A percentile compares a stretch with the other conserved stretches of the same genome.
phyloP scores from a whole-genome alignment of 2,329 filamentous ascomycete species.

The Beauveria australis region DNA sequence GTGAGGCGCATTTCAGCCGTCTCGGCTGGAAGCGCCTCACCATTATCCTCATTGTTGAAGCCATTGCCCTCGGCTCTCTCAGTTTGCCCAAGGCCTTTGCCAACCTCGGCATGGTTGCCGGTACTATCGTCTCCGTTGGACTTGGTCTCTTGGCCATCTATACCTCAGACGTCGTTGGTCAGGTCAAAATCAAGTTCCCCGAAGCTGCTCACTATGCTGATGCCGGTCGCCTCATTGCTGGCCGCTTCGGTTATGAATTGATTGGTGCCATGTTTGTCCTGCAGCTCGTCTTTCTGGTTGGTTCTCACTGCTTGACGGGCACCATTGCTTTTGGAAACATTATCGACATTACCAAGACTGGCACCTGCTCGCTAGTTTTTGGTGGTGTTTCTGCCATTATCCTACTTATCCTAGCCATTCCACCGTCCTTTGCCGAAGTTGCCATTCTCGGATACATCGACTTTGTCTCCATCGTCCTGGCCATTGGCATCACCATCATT shows the following conservation, averaged over 20 bases:
- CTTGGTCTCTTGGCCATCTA: conserved; percentile 40
- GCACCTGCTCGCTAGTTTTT: conserved; percentile 36
- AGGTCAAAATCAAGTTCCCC: conserved; percentile 43
- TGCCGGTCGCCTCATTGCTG: conserved; percentile 54
- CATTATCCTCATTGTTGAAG: conserved; percentile 47
- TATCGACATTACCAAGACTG: conserved; percentile 38
- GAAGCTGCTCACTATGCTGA: conserved; percentile 60
- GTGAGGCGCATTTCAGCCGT: conserved; percentile 41
- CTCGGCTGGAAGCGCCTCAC: conserved; percentile 51
- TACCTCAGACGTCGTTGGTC: conserved; percentile 38
- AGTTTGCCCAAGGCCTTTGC: conserved; percentile 45
- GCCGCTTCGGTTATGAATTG: conserved; percentile 52
- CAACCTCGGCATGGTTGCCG: conserved; percentile 45
- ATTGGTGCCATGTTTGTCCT: conserved; percentile 53
- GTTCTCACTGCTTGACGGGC: conserved; percentile 64
- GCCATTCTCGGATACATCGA: conserved; percentile 43
- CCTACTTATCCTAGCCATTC: conserved; percentile 36
- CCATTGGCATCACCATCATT: conserved; percentile 60
- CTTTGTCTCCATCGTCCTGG: conserved; percentile 54
- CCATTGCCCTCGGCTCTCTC: conserved; percentile 45
- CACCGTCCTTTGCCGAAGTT: conserved; percentile 40
- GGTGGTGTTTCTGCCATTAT: conserved; percentile 38
- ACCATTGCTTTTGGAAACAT: conserved; percentile 60
- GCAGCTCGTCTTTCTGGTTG: conserved; percentile 61
- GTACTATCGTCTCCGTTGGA: conserved; percentile 33